These are phyloP conservation scores for Umbelopsis sp. DNA, from an alignment of 192 early-diverging fungal species.

Conservation along the genomic window DNA sequence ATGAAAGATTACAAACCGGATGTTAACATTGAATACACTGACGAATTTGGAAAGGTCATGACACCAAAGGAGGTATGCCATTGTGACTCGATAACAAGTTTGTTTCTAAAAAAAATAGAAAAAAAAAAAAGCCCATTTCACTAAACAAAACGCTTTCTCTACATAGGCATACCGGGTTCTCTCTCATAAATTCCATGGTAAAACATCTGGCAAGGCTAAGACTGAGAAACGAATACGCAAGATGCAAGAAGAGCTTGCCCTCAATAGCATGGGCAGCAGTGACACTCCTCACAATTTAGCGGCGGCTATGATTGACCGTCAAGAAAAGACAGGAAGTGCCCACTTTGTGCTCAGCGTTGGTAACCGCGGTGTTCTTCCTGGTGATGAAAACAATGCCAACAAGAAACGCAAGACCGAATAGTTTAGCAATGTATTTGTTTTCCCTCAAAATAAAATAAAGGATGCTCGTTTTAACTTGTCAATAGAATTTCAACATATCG, in stretches of 20 bases:
- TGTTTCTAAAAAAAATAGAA: too few species aligned
- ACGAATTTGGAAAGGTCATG: conserved; percentile 81
- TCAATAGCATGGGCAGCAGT: conserved; percentile 70
- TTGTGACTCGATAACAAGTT: too few species aligned
- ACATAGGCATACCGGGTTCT: conserved; percentile 80
- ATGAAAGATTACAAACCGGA: conserved; percentile 93
- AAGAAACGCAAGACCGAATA: conserved; percentile 8
- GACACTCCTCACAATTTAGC: conserved; percentile 81
- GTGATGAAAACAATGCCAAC: neutral
- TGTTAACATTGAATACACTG: conserved; percentile 88
- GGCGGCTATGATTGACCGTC: conserved; percentile 68
- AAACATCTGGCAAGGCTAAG: conserved; percentile 90
- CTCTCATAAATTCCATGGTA: conserved; percentile 97
- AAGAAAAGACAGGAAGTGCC: conserved; percentile 68
- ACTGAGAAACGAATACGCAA: conserved; percentile 86
- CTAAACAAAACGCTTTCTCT: neutral
- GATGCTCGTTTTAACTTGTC: too few species aligned
- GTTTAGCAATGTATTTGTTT: too few species aligned
- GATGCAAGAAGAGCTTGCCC: conserved; percentile 77
- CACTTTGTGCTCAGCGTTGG: conserved; percentile 84
- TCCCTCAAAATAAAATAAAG: too few species aligned
- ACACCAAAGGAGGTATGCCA: conserved; percentile 75
- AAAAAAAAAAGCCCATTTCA: too few species aligned
- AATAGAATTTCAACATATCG: too few species aligned
- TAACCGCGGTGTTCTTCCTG: conserved; percentile 57